Base-by-base conservation (phyloP, 257 asterid genomes). In the Gentiana dahurica region DNA sequence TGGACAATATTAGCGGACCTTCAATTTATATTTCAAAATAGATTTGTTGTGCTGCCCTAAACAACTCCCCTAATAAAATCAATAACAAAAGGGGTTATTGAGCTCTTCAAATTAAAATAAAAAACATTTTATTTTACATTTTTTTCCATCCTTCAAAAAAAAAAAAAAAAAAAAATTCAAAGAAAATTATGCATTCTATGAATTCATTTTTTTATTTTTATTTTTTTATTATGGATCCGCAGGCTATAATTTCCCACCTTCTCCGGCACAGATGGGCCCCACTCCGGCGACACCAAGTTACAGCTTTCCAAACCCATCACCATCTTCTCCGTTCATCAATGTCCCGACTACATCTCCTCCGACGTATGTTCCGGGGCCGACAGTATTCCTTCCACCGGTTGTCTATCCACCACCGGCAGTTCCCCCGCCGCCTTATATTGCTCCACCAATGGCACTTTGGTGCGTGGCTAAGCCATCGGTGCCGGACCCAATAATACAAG, bases 381-480 rank as follows among this genome's bases (percentile, higher is more conserved):
- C 80, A 24, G 75, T 55, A n/a, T 87, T 85, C 71, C 53, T 78
- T 65, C 97, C 98, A 0, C 98, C 97, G 0, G 68, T 87, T 4
- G 87, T 88, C 3, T 88, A 53, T 68, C 97, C 98, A 47, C 88
- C 94, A 1, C 96, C 95, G 0, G 37, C 79, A 0, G 91, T 76
- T 62, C 97, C 98, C 0, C 94, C 98, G 0, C 97, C 97, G 0
- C 95, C 93, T 3, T 70, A 49, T 12, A 65, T 72, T 1, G 67
- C 69, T 32, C 79, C 90, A 0, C 0, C 60, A 2, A 81, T 68
- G 41, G 73, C 89, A 11, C 67, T 77, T 68, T 88, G 98, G 97
- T 92, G 98, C 54, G 97, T 92, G 67, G 98, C 95, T 2, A 92
- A 92, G 87, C 82, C 97, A 0, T 57, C 97, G 1, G 97, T 92